Evolutionary conservation across 306 rosid genomes (phyloP), one percentile per base, ranked within the genome.

Genomic region (Fragaria ananassa): DNA sequence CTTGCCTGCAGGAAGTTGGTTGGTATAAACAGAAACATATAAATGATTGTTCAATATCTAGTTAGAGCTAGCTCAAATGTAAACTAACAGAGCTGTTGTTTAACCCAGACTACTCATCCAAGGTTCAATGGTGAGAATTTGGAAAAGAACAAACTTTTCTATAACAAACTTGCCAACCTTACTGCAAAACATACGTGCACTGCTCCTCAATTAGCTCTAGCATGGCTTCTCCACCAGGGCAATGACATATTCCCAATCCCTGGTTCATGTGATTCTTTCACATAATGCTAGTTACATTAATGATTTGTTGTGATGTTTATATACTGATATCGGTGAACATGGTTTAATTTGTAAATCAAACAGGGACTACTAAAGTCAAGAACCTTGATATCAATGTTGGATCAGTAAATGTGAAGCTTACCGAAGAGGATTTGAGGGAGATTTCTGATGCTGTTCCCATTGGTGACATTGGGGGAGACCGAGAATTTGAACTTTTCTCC

Each of bases 201-300:
- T 68, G 88, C 89, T 78, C 82, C 94, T 65, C 91, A 91, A 72
- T 65, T 91, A 74, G 92, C 91, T 74, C 74, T 91, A 57, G 88
- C 97, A 15, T 89, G 94, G 94, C 87, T 89, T 81, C 85, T 91
- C 31, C 88, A 86, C 74, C 97, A 85, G 81, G 91, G 87, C 64
- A 85, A 81, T 47, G 85, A 89, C 66, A 83, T 89, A 78, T 25
- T 91, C 81, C 91, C 94, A 42, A 87, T 91, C 63, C 97, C 97
- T 23, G 97, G 92, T 91, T 3, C 34, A 86, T 62, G 68, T 5
- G 25, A 35, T 3, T 46, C 3, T 46, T 31, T 31, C 34, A 31
- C 34, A 31, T 31, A 31, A 31, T 31, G 34, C 34, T 31, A 31
- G 4, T 31, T 2, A 31, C 34, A 31, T 31, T 31, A 31, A 31